Evolutionary conservation across 768 basidiomycete genomes (phyloP).

Genomic region (Termitomyces bulborhizus): DNA sequence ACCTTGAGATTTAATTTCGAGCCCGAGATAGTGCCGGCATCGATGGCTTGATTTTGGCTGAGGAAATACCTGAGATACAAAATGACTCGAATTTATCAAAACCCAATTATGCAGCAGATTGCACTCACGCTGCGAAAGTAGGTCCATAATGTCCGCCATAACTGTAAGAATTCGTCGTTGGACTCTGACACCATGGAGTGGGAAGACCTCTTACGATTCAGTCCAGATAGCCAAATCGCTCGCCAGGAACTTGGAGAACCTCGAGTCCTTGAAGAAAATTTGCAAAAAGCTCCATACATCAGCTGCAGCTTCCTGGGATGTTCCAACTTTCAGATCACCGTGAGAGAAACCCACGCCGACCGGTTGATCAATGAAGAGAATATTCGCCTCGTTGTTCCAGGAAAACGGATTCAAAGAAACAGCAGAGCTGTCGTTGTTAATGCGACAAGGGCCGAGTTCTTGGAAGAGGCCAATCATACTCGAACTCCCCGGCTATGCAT

Average conservation of each 20-base stretch:
- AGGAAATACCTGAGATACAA: conserved; percentile 39
- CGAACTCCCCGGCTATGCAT: conserved; percentile 43
- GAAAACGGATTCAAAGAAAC: conserved; percentile 48
- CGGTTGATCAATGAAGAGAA: conserved; percentile 62
- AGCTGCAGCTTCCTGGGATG: conserved; percentile 45
- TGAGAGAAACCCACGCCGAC: conserved; percentile 60
- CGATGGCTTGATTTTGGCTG: conserved; percentile 52
- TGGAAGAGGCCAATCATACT: conserved; percentile 64
- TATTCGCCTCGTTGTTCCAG: conserved; percentile 53
- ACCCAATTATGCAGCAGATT: neutral
- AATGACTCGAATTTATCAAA: neutral
- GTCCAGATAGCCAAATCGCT: conserved; percentile 57
- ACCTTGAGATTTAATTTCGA: conserved; percentile 51
- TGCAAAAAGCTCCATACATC: conserved; percentile 62
- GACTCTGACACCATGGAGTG: neutral
- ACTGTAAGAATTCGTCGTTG: conserved; percentile 13
- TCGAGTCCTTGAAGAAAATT: conserved; percentile 50
- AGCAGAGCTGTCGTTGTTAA: conserved; percentile 44
- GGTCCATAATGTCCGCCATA: conserved; percentile 73
- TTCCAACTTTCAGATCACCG: conserved; percentile 41
- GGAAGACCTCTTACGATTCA: conserved; percentile 38
- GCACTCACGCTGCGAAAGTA: conserved; percentile 48
- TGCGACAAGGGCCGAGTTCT: conserved; percentile 72
- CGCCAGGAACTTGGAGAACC: conserved; percentile 40
- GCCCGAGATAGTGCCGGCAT: conserved; percentile 36